Evolutionary conservation across 2,329 filamentous ascomycete genomes (phyloP), one percentile per base, ranked within the genome.

Genomic region (Ilyonectria sp.): DNA sequence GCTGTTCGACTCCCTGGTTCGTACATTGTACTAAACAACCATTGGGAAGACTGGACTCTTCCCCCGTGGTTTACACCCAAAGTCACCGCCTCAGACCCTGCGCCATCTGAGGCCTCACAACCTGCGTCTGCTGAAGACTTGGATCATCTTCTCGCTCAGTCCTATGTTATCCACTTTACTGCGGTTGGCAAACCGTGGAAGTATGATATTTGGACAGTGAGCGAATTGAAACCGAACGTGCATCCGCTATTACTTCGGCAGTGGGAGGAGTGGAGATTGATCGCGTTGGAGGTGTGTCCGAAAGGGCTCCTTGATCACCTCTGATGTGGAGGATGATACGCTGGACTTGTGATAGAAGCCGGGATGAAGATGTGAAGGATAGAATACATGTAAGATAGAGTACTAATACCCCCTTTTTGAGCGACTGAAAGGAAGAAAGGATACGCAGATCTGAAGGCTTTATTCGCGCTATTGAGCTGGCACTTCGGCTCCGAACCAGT

Each of bases 31-130:
- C 35, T 73, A 29, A 72, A 72, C 26, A 68, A 60, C 15, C 68
- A 72, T 47, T 73, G 70, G 71, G 68, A 70, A 13, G 65, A 72
- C 19, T 59, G 66, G 64, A 71, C 35, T 53, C 40, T 73, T 17
- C 71, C 71, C 3, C 9, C 52, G 11, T 73, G 71, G 71, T 71
- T 69, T 29, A 13, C n/a, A 17, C 13, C 50, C 8, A 37, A 17
- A 37, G 43, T 2, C 5, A 46, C 7, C 6, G 15, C 26, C 2
- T 40, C 54, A n/a, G 26, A 37, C 4, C 29, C 31, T 19, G 21
- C 54, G 9, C 2, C 49, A 9, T 26, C 47, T 9, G 43, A 8
- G 3, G 35, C 53, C 5, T 50, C 54, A 4, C 21, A 57, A 17
- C 37, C 19, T 2, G 63, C 56, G 0, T 63, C 69, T 2, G 64